phyloP scores from a whole-genome alignment of 1,284 basidiomycete genomes.

The Microbotryum saponariae region DNA sequence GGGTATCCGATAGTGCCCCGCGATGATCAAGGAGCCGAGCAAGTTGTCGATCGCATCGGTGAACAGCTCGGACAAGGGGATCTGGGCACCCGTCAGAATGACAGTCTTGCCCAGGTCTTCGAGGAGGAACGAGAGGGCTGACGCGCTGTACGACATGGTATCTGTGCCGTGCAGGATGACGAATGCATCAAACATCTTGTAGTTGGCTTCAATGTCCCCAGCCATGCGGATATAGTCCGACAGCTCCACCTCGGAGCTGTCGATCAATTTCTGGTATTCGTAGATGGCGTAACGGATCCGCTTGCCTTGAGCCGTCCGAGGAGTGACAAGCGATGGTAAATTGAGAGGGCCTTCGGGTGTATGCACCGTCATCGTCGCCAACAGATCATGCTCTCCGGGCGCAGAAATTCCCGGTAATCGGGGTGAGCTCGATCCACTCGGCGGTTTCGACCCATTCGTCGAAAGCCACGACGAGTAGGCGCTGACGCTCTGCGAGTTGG shows the following conservation, averaged over 20 bases:
- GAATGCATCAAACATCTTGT: slow-evolving; percentile 74
- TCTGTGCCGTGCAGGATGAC: slow-evolving; percentile 88
- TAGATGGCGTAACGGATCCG: slow-evolving; percentile 57
- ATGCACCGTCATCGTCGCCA: slow-evolving; percentile 32
- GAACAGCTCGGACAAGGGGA: slow-evolving; percentile 53
- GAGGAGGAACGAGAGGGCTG: slow-evolving; percentile 76
- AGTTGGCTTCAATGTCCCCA: slow-evolving; percentile 84
- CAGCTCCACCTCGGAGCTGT: slow-evolving; percentile 57
- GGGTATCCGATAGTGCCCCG: slow-evolving; percentile 82
- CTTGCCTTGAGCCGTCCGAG: slow-evolving; percentile 61
- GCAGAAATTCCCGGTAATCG: slow-evolving; percentile 15
- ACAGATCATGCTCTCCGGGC: slow-evolving; percentile 24
- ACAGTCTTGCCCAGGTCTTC: slow-evolving; percentile 65
- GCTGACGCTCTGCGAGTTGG: slow-evolving; percentile 20
- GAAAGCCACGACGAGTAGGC: slow-evolving; percentile 44
- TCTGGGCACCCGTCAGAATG: slow-evolving; percentile 87
- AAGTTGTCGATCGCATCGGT: slow-evolving; percentile 77
- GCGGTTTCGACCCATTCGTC: slow-evolving; percentile 50
- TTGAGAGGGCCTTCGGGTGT: slow-evolving; percentile 49
- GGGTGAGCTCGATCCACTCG: slow-evolving; percentile 9
- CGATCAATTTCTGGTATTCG: slow-evolving; percentile 76
- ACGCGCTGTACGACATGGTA: slow-evolving; percentile 69
- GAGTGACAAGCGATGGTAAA: slow-evolving; percentile 70
- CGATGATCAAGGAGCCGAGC: slow-evolving; percentile 75
- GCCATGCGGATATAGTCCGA: slow-evolving; percentile 79